Evolutionary conservation across 2,329 filamentous ascomycete species (phyloP).

Genomic region (Davidsoniella australis): DNA sequence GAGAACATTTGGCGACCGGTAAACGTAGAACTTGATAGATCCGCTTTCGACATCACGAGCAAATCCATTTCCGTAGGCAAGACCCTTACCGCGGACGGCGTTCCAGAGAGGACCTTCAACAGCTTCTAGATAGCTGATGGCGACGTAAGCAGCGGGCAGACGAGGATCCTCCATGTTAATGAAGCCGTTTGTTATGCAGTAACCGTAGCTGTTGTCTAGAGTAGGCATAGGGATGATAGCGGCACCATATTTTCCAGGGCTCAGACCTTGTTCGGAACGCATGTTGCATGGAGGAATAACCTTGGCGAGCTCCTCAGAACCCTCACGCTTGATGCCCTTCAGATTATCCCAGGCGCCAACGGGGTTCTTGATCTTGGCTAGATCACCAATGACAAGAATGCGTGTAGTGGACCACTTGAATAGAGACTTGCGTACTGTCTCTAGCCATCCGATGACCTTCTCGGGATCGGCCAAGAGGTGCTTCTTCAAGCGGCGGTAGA

Average conservation of each 20-base stretch:
- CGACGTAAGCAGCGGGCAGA: slow-evolving; percentile 72
- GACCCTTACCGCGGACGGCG: slow-evolving; percentile 77
- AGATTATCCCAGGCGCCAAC: slow-evolving; percentile 59
- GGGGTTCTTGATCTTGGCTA: slow-evolving; percentile 55
- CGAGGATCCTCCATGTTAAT: slow-evolving; percentile 58
- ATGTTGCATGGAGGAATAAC: slow-evolving; percentile 55
- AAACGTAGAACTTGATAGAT: slow-evolving; percentile 68
- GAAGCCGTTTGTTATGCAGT: slow-evolving; percentile 58
- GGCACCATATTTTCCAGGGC: slow-evolving; percentile 55
- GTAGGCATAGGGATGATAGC: slow-evolving; percentile 81
- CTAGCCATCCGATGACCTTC: slow-evolving; percentile 58
- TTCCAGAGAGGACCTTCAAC: slow-evolving; percentile 92
- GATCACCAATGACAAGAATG: slow-evolving; percentile 65
- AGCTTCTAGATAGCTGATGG: slow-evolving; percentile 77
- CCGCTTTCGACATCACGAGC: slow-evolving; percentile 62
- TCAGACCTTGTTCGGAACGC: slow-evolving; percentile 58
- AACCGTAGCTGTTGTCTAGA: slow-evolving; percentile 79
- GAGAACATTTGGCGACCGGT: slow-evolving; percentile 74
- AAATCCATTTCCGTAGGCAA: slow-evolving; percentile 81
- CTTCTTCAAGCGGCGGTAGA: slow-evolving; percentile 71
- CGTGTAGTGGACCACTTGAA: slow-evolving; percentile 78
- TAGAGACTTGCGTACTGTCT: slow-evolving; percentile 56
- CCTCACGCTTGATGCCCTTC: slow-evolving; percentile 13
- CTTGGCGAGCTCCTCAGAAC: slow-evolving; percentile 27
- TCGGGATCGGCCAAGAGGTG: slow-evolving; percentile 62